Evolutionary conservation across 208 protist species (phyloP), one percentile per base, ranked within the genome.

Genomic region (Leishmania aethiopica): DNA sequence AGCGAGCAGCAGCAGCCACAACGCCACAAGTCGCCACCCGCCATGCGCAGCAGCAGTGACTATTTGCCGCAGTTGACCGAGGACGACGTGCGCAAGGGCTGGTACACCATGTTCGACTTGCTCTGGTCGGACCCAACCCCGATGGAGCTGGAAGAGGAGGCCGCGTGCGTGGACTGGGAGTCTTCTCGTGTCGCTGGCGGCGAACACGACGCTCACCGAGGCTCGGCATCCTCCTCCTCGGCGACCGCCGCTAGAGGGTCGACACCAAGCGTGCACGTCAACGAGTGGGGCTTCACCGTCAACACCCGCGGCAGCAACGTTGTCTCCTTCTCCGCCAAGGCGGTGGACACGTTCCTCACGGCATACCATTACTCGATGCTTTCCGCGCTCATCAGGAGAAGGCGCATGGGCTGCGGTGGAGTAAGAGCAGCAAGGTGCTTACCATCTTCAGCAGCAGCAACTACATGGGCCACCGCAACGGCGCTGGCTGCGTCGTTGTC

Each of bases 341-440:
- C 92, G 17, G 93, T 96, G 32, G 90, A 97, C 28, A 86, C 86
- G 15, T 97, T 97, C 60, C 82, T 95, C 32, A 77, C 78, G 32
- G 86, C 84, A 25, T 89, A 95, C 75, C 83, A 89, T 74, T 92
- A 94, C 81, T 82, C 83, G 10, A 90, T 96, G 87, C 86, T 97
- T 93, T 97, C 80, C 88, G 94, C 55, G 94, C 92, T 17, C 94
- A 97, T 77, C 92, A 97, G 83, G 90, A 95, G 74, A 94, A 94
- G 83, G 84, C 88, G 45, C 86, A 94, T 78, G 94, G 94, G 8
- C 78, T 97, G 57, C 86, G 91, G 4, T 88, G 91, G 85, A 92
- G 90, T 49, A 92, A 95, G 75, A 91, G 87, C 80, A 91, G 85
- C 77, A 89, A 94, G 77, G 90, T 96, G 66, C 78, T 97, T n/a